Percentiles rank a stretch among this genome's conserved stretches.
Conservation (phyloP, 2,329 filamentous ascomycete species). For the Aureobasidium sp. region DNA sequence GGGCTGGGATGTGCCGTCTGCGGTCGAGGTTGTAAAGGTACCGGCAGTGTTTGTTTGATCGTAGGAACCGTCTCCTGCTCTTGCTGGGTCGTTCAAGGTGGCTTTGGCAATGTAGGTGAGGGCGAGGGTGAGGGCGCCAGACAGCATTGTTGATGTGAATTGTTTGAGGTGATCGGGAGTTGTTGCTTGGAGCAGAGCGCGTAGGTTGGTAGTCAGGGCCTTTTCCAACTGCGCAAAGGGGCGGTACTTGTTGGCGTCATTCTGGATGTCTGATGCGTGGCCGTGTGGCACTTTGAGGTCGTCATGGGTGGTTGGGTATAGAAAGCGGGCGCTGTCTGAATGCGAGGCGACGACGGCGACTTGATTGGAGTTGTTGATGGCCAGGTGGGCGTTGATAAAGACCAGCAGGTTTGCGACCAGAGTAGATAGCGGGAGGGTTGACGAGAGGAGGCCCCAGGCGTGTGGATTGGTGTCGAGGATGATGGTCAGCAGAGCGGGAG, state of each 20-base stretch:
- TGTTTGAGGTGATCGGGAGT: slow-evolving; percentile 55
- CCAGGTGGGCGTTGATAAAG: slow-evolving; percentile 94
- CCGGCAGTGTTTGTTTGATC: slow-evolving; percentile 45
- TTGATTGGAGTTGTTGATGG: slow-evolving; percentile 88
- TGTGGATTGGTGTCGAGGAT: slow-evolving; percentile 95
- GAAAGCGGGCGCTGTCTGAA: slow-evolving; percentile 76
- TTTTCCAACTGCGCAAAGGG: slow-evolving; percentile 84
- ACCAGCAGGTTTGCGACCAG: slow-evolving; percentile 85
- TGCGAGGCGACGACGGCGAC: slow-evolving; percentile 89
- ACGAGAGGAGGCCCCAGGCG: slow-evolving; percentile 75
- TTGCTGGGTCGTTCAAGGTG: slow-evolving; percentile 34
- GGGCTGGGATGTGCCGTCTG: slow-evolving; percentile 32
- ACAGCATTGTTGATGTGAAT: slow-evolving; percentile 75
- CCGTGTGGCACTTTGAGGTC: slow-evolving; percentile 19
- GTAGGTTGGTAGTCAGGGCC: slow-evolving; percentile 67
- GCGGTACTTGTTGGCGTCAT: slow-evolving; percentile 77
- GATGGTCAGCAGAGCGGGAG: slow-evolving; percentile 80
- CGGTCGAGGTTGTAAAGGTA: slow-evolving; percentile 50
- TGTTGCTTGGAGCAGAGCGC: slow-evolving; percentile 64
- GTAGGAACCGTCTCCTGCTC: slow-evolving; percentile 27
- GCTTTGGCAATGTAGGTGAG: slow-evolving; percentile 86
- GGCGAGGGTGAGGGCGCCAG: slow-evolving; percentile 83
- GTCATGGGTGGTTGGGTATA: slow-evolving; percentile 59
- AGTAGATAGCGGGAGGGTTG: slow-evolving; percentile 70
- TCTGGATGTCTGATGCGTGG: slow-evolving; percentile 24